Conservation (phyloP, 2,329 filamentous ascomycete genomes). For the Teratosphaeriaceae sp. region DNA sequence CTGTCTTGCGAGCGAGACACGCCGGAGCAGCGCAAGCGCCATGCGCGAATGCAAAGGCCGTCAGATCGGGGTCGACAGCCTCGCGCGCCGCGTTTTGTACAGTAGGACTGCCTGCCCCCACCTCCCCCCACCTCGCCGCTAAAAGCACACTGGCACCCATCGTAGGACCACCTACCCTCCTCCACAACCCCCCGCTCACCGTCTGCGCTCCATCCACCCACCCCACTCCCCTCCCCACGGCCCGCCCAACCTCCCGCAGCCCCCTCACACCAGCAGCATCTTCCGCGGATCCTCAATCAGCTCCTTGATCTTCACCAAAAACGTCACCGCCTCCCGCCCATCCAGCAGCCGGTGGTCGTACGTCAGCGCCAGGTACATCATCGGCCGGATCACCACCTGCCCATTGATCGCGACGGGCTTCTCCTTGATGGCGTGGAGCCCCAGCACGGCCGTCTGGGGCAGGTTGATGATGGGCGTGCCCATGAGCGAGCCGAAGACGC, state of each 20-base stretch:
- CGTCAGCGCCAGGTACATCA: conserved; percentile 98
- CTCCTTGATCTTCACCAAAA: conserved; percentile 90
- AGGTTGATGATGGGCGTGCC: conserved; percentile 98
- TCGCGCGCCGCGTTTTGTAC: conserved; percentile 1
- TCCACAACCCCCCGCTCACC: background rate
- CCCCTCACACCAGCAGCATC: conserved; percentile 59
- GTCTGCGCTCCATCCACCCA: background rate
- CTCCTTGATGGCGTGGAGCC: conserved; percentile 95
- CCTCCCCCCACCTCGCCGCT: background rate
- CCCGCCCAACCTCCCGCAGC: background rate
- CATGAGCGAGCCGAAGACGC: conserved; percentile 95
- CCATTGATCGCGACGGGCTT: conserved; percentile 83
- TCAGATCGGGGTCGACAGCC: no score
- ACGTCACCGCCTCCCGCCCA: conserved; percentile 90
- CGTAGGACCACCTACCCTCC: background rate
- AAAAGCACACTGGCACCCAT: conserved; percentile 1
- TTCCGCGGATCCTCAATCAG: conserved; percentile 91
- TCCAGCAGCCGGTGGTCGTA: conserved; percentile 96
- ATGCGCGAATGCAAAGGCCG: no score
- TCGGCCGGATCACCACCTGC: conserved; percentile 90
- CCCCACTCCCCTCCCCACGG: background rate
- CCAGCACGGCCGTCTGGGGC: conserved; percentile 83
- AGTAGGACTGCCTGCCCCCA: background rate
- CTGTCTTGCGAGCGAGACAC: no score
- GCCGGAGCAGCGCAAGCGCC: no score